These are phyloP conservation scores for Neoscytalidium dimidiatum DNA, from an alignment of 2,329 filamentous ascomycete genomes.

Conservation along the genomic window DNA sequence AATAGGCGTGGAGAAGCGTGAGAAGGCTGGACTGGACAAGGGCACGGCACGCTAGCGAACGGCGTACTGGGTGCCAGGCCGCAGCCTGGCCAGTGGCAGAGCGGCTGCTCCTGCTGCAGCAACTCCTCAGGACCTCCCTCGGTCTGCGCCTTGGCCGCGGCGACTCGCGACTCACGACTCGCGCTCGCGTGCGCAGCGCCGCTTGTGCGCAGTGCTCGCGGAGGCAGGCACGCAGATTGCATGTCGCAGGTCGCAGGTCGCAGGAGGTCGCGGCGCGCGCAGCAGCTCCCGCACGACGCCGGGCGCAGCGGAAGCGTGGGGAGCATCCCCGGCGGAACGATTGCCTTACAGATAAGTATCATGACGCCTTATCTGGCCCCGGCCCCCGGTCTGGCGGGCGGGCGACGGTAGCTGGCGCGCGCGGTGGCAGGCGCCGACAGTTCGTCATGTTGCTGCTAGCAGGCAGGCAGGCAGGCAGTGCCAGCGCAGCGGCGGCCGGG, in stretches of 20 bases:
- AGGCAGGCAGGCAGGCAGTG: background rate
- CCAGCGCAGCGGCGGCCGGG: background rate
- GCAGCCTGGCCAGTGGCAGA: background rate
- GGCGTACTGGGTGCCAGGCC: background rate
- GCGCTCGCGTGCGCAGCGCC: background rate
- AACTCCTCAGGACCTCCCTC: no score
- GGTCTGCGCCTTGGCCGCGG: background rate
- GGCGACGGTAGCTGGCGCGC: background rate
- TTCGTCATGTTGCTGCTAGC: no score
- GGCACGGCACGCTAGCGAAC: slow-evolving; percentile 8
- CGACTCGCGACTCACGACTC: background rate
- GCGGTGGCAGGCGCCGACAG: background rate
- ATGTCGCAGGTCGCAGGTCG: no score
- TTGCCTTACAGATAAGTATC: background rate
- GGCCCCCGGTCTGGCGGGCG: background rate
- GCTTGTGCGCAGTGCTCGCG: background rate
- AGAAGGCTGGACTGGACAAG: slow-evolving; percentile 9
- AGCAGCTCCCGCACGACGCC: background rate
- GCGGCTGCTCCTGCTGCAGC: background rate
- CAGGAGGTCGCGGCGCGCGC: no score
- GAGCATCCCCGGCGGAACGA: background rate
- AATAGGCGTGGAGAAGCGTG: slow-evolving; percentile 1
- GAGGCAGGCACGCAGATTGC: no score
- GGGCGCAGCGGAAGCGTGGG: slow-evolving; percentile 5
- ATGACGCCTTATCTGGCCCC: background rate